These are phyloP conservation scores for Septoria petroselini DNA, from an alignment of 2,329 filamentous ascomycete genomes.

Conservation along the genomic window DNA sequence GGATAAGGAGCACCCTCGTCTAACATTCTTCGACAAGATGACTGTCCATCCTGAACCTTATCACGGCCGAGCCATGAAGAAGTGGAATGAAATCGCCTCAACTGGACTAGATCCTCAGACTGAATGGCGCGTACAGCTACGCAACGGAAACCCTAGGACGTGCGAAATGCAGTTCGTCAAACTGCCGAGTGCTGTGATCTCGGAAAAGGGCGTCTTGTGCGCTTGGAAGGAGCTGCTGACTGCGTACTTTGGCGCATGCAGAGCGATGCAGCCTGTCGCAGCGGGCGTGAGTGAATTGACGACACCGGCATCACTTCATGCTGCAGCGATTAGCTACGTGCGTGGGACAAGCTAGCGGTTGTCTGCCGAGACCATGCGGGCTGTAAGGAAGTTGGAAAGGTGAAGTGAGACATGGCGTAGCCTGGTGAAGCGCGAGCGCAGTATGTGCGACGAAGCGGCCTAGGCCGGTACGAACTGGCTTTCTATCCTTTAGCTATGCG, in stretches of 20 bases:
- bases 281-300: constrained; percentile 3
- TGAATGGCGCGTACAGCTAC: constrained; percentile 26
- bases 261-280: not conserved
- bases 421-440: not conserved
- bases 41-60: constrained; percentile 20
- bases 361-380: constrained; percentile 9
- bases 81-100: constrained; percentile 27
- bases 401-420: not conserved
- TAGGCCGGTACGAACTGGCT: not conserved
- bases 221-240: constrained; percentile 31
- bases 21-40: constrained; percentile 25
- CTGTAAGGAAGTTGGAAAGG: constrained; percentile 5
- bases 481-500: constrained; percentile 9
- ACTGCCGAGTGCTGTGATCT: constrained; percentile 23
- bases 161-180: constrained; percentile 16
- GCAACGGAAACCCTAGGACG: constrained; percentile 7
- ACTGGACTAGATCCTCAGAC: constrained; percentile 18
- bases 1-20: constrained; percentile 18
- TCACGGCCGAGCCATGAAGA: constrained; percentile 23
- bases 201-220: constrained; percentile 21
- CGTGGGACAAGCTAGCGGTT: constrained; percentile 11
- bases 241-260: constrained; percentile 20
- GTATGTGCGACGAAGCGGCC: not conserved
- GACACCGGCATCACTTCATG: constrained; percentile 1
- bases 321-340: constrained; percentile 11